Evolutionary conservation across 1,284 basidiomycete genomes (phyloP), one percentile per base, ranked within the genome.

Genomic region (Pseudomicrostroma phylloplanum): DNA sequence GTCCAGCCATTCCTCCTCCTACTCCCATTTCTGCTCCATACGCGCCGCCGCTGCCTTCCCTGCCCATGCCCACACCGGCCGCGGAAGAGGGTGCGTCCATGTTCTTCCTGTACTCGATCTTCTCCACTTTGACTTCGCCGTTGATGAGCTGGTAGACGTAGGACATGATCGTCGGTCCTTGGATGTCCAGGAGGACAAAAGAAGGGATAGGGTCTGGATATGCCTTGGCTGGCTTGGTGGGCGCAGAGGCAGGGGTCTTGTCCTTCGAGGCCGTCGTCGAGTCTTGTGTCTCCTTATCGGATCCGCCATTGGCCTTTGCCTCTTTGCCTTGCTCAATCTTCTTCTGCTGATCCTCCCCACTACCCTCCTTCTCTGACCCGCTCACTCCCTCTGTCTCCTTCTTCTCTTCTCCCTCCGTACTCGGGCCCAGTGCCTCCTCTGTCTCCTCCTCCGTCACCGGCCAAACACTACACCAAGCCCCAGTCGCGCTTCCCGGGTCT

Each of bases 401-500:
- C 46, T 67, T 67, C 3, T 61, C 55, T 17, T 62, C 60, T 2
- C 51, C 21, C 19, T 60, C 57, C 17, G 53, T 36, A 4, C 43
- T 13, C 17, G 12, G 41, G n/a, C n/a, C 56, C 26, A 61, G 60
- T 1, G 59, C 60, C 23, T 64, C 55, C 9, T 63, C 63, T 2
- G 55, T 21, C 26, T 63, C 58, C n/a, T 58, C 63, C 0, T 36
- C 25, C 25, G 15, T 59, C 2, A 62, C 58, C 80, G 26, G 86
- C 86, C 46, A 88, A 87, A 61, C 67, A 67, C 66, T 68, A 63
- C 4, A 69, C 92, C 92, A 97, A 15, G 94, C 92, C 48, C 93
- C 93, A 0, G 91, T 94, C 0, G 92, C 93, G 15, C 89, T 92
- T 1, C 94, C 94, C 0, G 94, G 94, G 80, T 97, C 96, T 57